These are phyloP conservation scores for Warburgia ugandensis DNA, from an alignment of 164 flowering plant species.

Conservation along the genomic window DNA sequence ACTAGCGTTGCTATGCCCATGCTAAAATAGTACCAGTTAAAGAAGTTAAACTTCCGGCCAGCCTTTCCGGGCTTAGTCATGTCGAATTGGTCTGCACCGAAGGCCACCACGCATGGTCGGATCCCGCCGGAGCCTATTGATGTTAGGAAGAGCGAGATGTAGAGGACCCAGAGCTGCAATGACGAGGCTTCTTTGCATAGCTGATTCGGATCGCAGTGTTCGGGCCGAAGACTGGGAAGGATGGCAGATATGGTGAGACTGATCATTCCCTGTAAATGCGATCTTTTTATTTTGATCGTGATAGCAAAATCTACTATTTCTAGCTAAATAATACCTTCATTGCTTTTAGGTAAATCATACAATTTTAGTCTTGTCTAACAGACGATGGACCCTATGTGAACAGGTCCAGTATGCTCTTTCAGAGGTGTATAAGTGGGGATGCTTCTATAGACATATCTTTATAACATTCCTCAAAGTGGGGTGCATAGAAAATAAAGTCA, in stretches of 20 bases:
- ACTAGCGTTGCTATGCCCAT: slow-evolving; percentile 52
- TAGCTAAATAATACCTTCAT: too few species aligned
- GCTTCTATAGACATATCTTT: too few species aligned
- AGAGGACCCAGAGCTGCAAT: slow-evolving; percentile 48
- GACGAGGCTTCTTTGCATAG: slow-evolving; percentile 52
- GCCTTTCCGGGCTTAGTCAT: slow-evolving; percentile 32
- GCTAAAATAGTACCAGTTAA: slow-evolving; percentile 58
- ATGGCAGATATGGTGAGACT: slow-evolving; percentile 46
- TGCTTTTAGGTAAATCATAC: too few species aligned
- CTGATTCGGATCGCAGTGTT: slow-evolving; percentile 45
- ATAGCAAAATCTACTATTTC: too few species aligned
- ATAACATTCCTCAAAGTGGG: too few species aligned
- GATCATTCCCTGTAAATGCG: slow-evolving; percentile 48
- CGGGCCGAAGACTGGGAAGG: slow-evolving; percentile 44
- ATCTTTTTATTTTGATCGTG: too few species aligned
- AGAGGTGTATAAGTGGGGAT: too few species aligned
- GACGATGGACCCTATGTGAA: too few species aligned
- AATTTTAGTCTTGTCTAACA: too few species aligned
- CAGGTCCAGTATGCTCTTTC: too few species aligned
- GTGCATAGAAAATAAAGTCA: too few species aligned
- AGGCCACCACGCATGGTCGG: slow-evolving; percentile 59
- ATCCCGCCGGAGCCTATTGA: slow-evolving; percentile 55
- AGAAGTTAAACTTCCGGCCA: slow-evolving; percentile 37
- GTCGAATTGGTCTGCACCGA: slow-evolving; percentile 66
- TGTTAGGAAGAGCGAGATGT: slow-evolving; percentile 50